Percentiles rank a stretch among this genome's conserved stretches.
These are phyloP conservation scores for Tetraselmis chui DNA, from an alignment of 139 green algal genomes.

Conservation along the genomic window DNA sequence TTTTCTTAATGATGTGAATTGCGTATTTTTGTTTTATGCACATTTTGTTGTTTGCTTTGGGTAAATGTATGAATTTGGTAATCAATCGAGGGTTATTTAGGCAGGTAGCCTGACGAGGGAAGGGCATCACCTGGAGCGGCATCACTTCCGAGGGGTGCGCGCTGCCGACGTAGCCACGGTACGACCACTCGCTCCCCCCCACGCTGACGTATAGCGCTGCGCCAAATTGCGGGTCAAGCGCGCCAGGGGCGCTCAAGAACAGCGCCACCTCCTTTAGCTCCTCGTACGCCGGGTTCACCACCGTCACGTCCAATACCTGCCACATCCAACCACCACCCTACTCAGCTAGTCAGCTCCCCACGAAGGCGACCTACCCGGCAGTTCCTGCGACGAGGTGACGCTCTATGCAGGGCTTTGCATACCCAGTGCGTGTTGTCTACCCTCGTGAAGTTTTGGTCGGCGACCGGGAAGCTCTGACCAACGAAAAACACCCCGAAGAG, in stretches of 20 bases:
- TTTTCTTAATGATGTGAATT: too few species aligned
- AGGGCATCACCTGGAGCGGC: slow-evolving; percentile 47
- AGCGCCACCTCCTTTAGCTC: slow-evolving; percentile 34
- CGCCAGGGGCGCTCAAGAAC: slow-evolving; percentile 19
- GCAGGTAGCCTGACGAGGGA: too few species aligned
- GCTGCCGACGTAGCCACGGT: slow-evolving; percentile 43
- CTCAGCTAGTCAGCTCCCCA: not conserved
- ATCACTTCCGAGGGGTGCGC: slow-evolving; percentile 43
- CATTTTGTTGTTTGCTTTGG: too few species aligned
- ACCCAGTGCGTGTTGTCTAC: slow-evolving; percentile 36
- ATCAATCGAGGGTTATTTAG: too few species aligned
- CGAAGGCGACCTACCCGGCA: not conserved
- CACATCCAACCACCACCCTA: not conserved
- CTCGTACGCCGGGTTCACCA: slow-evolving; percentile 29
- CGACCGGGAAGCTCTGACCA: slow-evolving; percentile 22
- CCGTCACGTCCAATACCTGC: slow-evolving; percentile 30
- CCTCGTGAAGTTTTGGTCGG: slow-evolving; percentile 14
- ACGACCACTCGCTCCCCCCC: slow-evolving; percentile 33
- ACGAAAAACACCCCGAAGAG: slow-evolving; percentile 34
- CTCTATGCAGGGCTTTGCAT: not conserved
- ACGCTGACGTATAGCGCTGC: slow-evolving; percentile 44
- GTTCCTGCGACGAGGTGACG: not conserved
- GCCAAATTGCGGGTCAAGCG: slow-evolving; percentile 22
- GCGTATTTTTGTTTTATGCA: too few species aligned
- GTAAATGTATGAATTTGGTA: too few species aligned